Percentiles rank a stretch among this genome's conserved stretches.
These are phyloP conservation scores for Penicillium verrucosum DNA, from an alignment of 2,329 filamentous ascomycete genomes.

Conservation along the genomic window DNA sequence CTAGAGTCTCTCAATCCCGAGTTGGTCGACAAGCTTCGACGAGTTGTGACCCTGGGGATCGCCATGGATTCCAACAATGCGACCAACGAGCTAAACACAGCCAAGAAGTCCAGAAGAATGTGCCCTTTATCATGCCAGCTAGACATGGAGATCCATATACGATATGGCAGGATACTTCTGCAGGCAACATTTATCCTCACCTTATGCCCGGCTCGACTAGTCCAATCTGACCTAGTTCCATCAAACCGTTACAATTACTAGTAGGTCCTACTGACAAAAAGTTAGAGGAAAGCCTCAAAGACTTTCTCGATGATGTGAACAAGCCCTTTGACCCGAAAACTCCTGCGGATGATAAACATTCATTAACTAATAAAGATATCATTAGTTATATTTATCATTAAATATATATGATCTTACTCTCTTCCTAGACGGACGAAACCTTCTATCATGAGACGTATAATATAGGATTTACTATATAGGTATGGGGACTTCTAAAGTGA, in stretches of 20 bases:
- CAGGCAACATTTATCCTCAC: constrained; percentile 74
- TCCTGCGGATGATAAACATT: constrained; percentile 48
- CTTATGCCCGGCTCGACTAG: constrained; percentile 72
- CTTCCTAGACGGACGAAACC: no score
- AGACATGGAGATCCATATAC: constrained; percentile 70
- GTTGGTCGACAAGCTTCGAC: constrained; percentile 58
- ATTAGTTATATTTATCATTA: no score
- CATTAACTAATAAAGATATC: constrained; percentile 14
- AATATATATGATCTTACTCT: no score
- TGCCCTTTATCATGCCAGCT: constrained; percentile 68
- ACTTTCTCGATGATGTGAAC: constrained; percentile 66
- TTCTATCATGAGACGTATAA: no score
- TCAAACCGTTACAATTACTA: constrained; percentile 68
- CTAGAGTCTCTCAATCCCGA: constrained; percentile 58
- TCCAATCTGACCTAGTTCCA: constrained; percentile 67
- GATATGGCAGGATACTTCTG: constrained; percentile 79
- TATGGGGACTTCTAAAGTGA: no score
- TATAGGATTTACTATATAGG: no score
- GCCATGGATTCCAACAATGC: constrained; percentile 28
- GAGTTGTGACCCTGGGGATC: constrained; percentile 47
- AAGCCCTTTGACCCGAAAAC: constrained; percentile 60
- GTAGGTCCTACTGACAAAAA: constrained; percentile 64
- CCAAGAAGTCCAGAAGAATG: constrained; percentile 50
- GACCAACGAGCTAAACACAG: constrained; percentile 26
- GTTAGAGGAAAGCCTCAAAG: constrained; percentile 67